Evolutionary conservation across 2,329 filamentous ascomycete species (phyloP).

Genomic region (Fusarium oxysporum): DNA sequence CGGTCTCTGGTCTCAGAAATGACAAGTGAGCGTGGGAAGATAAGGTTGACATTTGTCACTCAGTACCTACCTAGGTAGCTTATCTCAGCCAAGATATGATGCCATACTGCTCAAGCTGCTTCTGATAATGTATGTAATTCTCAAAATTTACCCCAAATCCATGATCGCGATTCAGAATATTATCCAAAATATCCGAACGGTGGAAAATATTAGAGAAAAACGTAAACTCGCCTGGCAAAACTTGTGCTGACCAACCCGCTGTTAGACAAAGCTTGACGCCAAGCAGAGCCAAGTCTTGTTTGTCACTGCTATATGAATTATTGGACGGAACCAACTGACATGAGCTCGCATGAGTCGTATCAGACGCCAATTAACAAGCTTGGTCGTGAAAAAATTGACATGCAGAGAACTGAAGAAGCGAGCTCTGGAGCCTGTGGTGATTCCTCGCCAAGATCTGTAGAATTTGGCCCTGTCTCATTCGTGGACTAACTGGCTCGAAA

Average conservation of each 20-base stretch:
- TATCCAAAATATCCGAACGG: slow-evolving; percentile 18
- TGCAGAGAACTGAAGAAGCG: slow-evolving; percentile 6
- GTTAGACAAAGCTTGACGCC: slow-evolving; percentile 18
- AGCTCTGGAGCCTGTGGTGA: not conserved
- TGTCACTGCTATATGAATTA: slow-evolving; percentile 13
- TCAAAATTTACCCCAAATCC: not conserved
- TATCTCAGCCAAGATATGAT: not conserved
- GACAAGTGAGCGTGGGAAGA: slow-evolving; percentile 35
- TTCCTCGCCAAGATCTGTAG: slow-evolving; percentile 2
- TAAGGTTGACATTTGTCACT: not conserved
- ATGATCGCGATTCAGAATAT: not conserved
- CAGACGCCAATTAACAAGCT: slow-evolving; percentile 7
- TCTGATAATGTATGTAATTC: not conserved
- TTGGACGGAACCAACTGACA: slow-evolving; percentile 23
- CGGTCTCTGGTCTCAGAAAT: slow-evolving; percentile 50
- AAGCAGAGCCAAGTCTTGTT: slow-evolving; percentile 27
- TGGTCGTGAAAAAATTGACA: not conserved
- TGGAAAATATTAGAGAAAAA: slow-evolving; percentile 20
- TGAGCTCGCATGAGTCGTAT: slow-evolving; percentile 4
- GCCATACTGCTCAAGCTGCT: not conserved
- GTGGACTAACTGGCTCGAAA: slow-evolving; percentile 32
- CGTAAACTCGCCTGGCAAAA: slow-evolving; percentile 22
- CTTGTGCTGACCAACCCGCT: slow-evolving; percentile 19
- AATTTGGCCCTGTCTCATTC: slow-evolving; percentile 27
- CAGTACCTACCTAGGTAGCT: not conserved